Evolutionary conservation across 768 basidiomycete species (phyloP).

Genomic region (Pseudohyphozyma bogoriensis): DNA sequence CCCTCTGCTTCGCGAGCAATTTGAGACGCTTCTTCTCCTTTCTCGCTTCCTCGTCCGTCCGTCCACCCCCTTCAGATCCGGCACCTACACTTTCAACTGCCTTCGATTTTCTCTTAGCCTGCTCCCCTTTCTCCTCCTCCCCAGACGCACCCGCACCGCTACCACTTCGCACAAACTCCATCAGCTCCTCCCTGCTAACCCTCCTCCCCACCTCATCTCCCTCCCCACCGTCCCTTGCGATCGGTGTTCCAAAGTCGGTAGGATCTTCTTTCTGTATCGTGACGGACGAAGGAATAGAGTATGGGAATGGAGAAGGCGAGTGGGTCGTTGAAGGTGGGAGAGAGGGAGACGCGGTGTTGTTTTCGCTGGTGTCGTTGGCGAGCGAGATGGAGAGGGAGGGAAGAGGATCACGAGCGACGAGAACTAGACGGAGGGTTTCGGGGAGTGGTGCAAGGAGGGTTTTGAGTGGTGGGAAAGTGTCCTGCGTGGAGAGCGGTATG

Average conservation of each 20-base stretch:
- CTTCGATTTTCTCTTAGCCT: background rate
- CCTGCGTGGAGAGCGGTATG: too few species aligned
- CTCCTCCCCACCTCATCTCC: too few species aligned
- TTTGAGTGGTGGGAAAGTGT: background rate
- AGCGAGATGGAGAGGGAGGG: background rate
- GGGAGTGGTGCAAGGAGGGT: background rate
- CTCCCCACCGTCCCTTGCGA: too few species aligned
- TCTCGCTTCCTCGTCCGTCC: background rate
- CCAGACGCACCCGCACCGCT: background rate
- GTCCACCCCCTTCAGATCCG: background rate
- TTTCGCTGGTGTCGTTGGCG: background rate
- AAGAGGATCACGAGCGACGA: background rate
- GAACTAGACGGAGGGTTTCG: background rate
- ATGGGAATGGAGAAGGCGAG: too few species aligned
- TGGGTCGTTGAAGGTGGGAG: too few species aligned
- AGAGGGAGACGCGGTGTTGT: too few species aligned
- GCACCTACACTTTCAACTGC: background rate
- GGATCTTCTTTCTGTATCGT: too few species aligned
- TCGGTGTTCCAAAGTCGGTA: too few species aligned
- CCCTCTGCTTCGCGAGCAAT: background rate
- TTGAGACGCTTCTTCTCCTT: conserved; percentile 3
- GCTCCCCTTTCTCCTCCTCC: background rate
- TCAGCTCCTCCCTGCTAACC: too few species aligned
- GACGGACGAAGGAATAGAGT: too few species aligned
- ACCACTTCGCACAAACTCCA: background rate